phyloP scores from a whole-genome alignment of 768 basidiomycete genomes.

The Naematelia aurantialba region DNA sequence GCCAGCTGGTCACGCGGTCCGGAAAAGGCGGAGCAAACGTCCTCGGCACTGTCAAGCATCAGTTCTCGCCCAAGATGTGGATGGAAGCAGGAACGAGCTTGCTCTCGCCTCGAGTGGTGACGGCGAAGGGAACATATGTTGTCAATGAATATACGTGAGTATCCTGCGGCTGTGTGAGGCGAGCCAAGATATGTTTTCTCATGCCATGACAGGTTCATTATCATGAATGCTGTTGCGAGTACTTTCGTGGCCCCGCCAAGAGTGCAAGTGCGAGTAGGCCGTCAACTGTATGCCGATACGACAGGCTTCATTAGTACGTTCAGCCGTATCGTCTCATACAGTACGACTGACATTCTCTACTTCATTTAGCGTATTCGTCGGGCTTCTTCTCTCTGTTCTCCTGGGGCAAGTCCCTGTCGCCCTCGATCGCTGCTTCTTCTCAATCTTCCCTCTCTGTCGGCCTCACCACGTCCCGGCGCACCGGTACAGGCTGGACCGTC shows the following conservation, averaged over 20 bases:
- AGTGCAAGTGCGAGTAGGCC: slow-evolving; percentile 44
- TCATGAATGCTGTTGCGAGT: slow-evolving; percentile 43
- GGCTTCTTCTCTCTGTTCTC: slow-evolving; percentile 49
- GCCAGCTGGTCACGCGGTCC: slow-evolving; percentile 47
- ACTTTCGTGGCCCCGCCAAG: slow-evolving; percentile 46
- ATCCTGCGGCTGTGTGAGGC: background rate
- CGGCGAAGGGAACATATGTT: slow-evolving; percentile 41
- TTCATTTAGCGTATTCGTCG: slow-evolving; percentile 29
- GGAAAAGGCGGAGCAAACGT: slow-evolving; percentile 55
- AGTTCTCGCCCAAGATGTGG: slow-evolving; percentile 64
- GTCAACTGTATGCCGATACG: slow-evolving; percentile 44
- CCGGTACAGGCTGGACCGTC: slow-evolving; percentile 47
- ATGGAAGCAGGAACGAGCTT: slow-evolving; percentile 50
- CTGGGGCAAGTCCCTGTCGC: slow-evolving; percentile 42
- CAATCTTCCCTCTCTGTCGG: slow-evolving; percentile 43
- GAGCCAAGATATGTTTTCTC: background rate
- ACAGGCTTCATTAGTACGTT: slow-evolving; percentile 49
- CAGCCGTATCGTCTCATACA: background rate
- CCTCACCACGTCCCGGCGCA: slow-evolving; percentile 32
- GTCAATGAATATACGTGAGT: slow-evolving; percentile 43
- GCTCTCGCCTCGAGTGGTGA: slow-evolving; percentile 38
- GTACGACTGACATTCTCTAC: background rate
- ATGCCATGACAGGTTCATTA: slow-evolving; percentile 24
- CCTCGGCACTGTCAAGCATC: slow-evolving; percentile 69
- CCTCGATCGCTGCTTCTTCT: slow-evolving; percentile 19